These are phyloP conservation scores for Tulasnella sp. DNA, from an alignment of 768 basidiomycete genomes.

Conservation along the genomic window DNA sequence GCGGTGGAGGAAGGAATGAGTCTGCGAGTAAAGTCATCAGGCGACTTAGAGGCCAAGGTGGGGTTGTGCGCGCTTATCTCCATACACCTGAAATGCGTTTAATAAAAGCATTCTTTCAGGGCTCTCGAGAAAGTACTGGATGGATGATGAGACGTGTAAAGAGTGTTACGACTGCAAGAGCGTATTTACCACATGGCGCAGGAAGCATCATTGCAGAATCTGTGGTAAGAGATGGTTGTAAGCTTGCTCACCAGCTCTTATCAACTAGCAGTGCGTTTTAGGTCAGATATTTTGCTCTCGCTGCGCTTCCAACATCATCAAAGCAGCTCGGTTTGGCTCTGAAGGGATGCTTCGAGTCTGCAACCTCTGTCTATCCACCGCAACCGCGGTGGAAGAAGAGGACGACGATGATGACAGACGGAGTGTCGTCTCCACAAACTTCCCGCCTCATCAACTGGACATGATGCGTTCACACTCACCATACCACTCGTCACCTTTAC, in stretches of 20 bases:
- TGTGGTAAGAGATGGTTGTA: conserved; percentile 49
- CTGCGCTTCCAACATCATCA: conserved; percentile 94
- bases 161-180: conserved; percentile 96
- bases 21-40: conserved; percentile 89
- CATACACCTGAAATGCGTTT: conserved; percentile 8
- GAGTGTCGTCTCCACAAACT: conserved; percentile 61
- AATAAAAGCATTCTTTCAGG: conserved; percentile 35
- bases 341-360: conserved; percentile 95
- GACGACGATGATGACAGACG: conserved; percentile 76
- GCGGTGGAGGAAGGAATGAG: conserved; percentile 50
- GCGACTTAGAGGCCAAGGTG: conserved; percentile 81
- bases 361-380: conserved; percentile 87
- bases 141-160: conserved; percentile 92
- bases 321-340: conserved; percentile 83
- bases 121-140: conserved; percentile 94
- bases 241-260: background rate
- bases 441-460: conserved; percentile 66
- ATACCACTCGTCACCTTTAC: conserved; percentile 46
- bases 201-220: conserved; percentile 96
- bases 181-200: conserved; percentile 83
- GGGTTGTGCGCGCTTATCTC: conserved; percentile 17
- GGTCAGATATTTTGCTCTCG: conserved; percentile 97
- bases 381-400: conserved; percentile 76
- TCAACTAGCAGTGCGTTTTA: conserved; percentile 23
- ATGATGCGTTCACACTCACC: conserved; percentile 50